Percentiles rank a stretch among this genome's conserved stretches.
These are phyloP conservation scores for Nothopassalora personata DNA, from an alignment of 2,329 filamentous ascomycete genomes.

Conservation along the genomic window DNA sequence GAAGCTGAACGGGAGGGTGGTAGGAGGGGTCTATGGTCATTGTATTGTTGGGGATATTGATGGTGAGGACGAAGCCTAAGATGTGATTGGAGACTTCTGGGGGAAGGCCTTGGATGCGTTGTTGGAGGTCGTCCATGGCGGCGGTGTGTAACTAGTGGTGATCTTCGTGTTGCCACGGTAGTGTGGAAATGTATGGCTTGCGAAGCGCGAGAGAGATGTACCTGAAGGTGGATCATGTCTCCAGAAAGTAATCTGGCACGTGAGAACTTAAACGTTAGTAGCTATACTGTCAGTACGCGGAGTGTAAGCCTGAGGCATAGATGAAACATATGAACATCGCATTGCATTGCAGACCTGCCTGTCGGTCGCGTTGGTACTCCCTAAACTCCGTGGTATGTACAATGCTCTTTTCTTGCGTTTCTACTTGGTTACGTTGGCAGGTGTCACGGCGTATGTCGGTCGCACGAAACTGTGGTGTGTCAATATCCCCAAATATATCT, in stretches of 20 bases:
- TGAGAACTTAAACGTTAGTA: not conserved
- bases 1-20: not conserved
- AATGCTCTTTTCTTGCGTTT: not conserved
- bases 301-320: not conserved
- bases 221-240: too few relatives aligned
- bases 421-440: constrained; percentile 55
- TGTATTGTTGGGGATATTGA: not conserved
- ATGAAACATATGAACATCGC: not conserved
- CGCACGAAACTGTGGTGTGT: constrained; percentile 61
- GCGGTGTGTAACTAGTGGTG: too few relatives aligned
- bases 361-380: not conserved
- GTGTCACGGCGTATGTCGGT: constrained; percentile 71
- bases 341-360: not conserved
- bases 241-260: not conserved
- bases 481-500: not conserved
- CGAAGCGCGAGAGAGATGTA: too few relatives aligned
- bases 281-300: not conserved
- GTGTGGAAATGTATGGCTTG: too few relatives aligned
- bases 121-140: too few relatives aligned
- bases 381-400: not conserved
- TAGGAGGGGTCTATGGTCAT: not conserved
- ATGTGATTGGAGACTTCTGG: not conserved
- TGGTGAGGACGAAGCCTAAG: not conserved
- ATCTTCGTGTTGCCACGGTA: too few relatives aligned
- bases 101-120: too few relatives aligned